Evolutionary conservation across 306 rosid genomes (phyloP), one percentile per base, ranked within the genome.

Genomic region (Adenanthera pavonina): DNA sequence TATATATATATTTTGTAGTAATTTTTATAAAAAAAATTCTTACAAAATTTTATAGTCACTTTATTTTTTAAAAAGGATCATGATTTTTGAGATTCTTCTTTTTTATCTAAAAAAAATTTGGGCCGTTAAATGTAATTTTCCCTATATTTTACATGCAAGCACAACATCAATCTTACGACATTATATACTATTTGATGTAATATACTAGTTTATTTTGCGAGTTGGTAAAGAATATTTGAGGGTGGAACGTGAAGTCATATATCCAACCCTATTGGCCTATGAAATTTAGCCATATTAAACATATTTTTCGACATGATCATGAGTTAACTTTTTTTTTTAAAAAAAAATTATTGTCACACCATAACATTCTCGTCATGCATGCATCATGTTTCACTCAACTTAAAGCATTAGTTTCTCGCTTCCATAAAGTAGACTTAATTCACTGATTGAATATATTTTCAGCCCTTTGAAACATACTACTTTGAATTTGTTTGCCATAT

Each of bases 131-230:
- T n/a, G 12, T 20, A 20, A 14, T 8, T 57, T 13, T 0, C 7
- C 69, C 54, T 19, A 16, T 13, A 7, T 41, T 82, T 46, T 79
- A 75, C 64, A 69, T 41, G 73, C 84, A 75, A 81, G 30, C 70
- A 74, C 52, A 53, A 75, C 52, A 46, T 80, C 43, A 70, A 70
- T 51, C 80, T 79, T 67, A 56, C 56, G 44, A 82, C 65, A 82
- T 84, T n/a, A n/a, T 79, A 77, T 72, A 84, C 75, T 76, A 70
- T 61, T 52, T 16, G 43, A 57, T 8, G 15, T 44, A 70, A 35
- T 14, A 15, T 64, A 64, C 16, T 17, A 33, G 34, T 14, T 38
- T 70, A 14, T 43, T 72, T 44, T 14, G 65, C 7, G 41, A 40
- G 30, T 62, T 25, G 67, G 73, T 61, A n/a, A 51, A 48, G 67